phyloP scores from a whole-genome alignment of 163 green algal genomes.

The Scenedesmus sp. region DNA sequence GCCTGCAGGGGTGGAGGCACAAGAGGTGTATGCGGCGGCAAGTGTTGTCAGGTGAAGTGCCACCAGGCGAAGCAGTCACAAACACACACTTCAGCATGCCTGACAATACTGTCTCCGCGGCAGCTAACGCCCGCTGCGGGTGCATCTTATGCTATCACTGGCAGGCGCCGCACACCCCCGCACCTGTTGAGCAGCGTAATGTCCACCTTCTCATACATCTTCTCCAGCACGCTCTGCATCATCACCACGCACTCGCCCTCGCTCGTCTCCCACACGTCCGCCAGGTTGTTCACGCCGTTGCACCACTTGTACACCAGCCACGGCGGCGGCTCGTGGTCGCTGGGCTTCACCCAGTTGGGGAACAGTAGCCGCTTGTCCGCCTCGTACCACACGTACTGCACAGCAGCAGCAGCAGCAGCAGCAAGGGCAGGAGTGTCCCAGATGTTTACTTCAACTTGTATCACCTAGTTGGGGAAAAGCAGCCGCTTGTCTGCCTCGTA shows the following conservation, averaged over 20 bases:
- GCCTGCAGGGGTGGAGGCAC: slow-evolving; percentile 60
- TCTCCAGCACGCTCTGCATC: slow-evolving; percentile 96
- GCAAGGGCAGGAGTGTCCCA: not conserved
- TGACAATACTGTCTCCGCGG: too few relatives aligned
- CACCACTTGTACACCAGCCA: slow-evolving; percentile 99
- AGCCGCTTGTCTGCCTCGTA: slow-evolving; percentile 98
- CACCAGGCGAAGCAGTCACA: too few relatives aligned
- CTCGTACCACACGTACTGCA: slow-evolving; percentile 95
- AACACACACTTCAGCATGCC: too few relatives aligned
- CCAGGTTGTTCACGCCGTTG: slow-evolving; percentile 99
- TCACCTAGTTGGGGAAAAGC: slow-evolving; percentile 99
- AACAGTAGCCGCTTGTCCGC: slow-evolving; percentile 98
- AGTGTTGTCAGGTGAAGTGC: too few relatives aligned
- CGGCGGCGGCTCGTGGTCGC: slow-evolving; percentile 96
- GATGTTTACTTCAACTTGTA: slow-evolving; percentile 68
- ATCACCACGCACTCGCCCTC: slow-evolving; percentile 99
- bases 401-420: not conserved
- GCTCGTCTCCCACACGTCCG: slow-evolving; percentile 96
- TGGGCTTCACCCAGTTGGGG: slow-evolving; percentile 99
- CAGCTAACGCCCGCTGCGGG: too few relatives aligned
- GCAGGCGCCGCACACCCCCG: too few relatives aligned
- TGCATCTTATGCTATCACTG: too few relatives aligned
- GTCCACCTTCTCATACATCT: slow-evolving; percentile 99
- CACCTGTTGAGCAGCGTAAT: slow-evolving; percentile 94
- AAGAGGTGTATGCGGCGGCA: too few relatives aligned